A percentile compares a stretch with the other conserved stretches of the same genome.
Conservation (phyloP, 768 basidiomycete species). For the Suillus variegatus region DNA sequence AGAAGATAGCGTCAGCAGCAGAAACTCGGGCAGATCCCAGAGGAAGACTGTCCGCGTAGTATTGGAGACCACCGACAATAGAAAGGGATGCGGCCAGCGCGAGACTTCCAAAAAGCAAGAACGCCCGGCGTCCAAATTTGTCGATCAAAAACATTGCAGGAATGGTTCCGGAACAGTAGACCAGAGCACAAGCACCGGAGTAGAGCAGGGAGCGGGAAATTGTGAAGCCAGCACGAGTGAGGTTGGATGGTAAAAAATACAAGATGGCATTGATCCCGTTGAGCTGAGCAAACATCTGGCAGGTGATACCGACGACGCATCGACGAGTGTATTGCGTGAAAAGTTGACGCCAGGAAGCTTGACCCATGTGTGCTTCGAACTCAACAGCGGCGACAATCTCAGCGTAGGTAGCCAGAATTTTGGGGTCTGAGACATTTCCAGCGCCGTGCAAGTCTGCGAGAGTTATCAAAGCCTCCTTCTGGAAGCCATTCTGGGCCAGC, state of each 20-base stretch:
- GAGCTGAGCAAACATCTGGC: slow-evolving; percentile 57
- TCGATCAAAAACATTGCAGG: slow-evolving; percentile 58
- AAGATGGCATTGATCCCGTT: slow-evolving; percentile 60
- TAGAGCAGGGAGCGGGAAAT: slow-evolving; percentile 45
- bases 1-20: slow-evolving; percentile 39
- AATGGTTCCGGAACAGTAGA: slow-evolving; percentile 52
- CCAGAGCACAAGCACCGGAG: slow-evolving; percentile 45
- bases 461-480: slow-evolving; percentile 47
- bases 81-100: slow-evolving; percentile 46
- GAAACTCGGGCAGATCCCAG: slow-evolving; percentile 30
- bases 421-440: slow-evolving; percentile 45
- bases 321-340: slow-evolving; percentile 53
- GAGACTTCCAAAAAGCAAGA: slow-evolving; percentile 49
- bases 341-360: slow-evolving; percentile 50
- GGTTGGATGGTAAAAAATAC: slow-evolving; percentile 56
- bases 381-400: slow-evolving; percentile 43
- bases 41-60: slow-evolving; percentile 40
- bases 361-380: slow-evolving; percentile 40
- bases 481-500: slow-evolving; percentile 55
- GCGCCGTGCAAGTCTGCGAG: slow-evolving; percentile 59
- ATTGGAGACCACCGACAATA: slow-evolving; percentile 55
- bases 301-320: slow-evolving; percentile 50
- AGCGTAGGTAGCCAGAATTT: slow-evolving; percentile 44
- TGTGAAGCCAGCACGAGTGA: slow-evolving; percentile 51
- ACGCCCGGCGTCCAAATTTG: slow-evolving; percentile 49